Evolutionary conservation across 2,329 filamentous ascomycete species (phyloP), one percentile per base, ranked within the genome.

Genomic region (Trichoderma sp.): DNA sequence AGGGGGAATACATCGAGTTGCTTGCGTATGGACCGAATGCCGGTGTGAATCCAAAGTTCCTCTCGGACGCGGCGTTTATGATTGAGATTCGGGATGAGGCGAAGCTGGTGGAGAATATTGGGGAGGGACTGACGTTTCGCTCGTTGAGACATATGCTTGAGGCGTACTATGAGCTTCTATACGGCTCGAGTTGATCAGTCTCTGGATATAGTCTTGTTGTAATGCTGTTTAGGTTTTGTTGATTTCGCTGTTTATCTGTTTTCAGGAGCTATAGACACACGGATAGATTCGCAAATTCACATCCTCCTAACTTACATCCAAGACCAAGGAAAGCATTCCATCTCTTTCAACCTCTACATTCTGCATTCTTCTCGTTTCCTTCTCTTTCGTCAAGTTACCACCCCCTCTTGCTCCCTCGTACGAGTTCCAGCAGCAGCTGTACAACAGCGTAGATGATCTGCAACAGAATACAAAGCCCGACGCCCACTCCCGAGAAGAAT

Each of bases 401-500:
- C 34, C 47, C 34, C 28, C 48, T 19, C 17, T 43, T 61, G 7
- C n/a, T 47, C 12, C 57, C 28, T n/a, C 30, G 19, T 1, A 17
- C 45, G 7, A 61, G 17, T 21, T 51, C 45, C 15, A 61, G 15
- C 15, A 61, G 5, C 21, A 61, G 43, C 21, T 41, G 58, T 45
- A 61, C 10, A 9, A 44, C 2, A 2, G 26, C 47, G 19, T 50
- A 50, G 12, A 61, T 34, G 7, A 61, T 43, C 21, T 61, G 58
- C 58, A 61, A 17, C 19, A 48, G 30, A 21, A 61, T 21, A 24
- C 58, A 61, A 21, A 61, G 5, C 19, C 47, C 58, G 44, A 12
- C 48, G 6, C 45, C 14, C 1, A 52, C 47, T 3, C 58, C 58
- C n/a, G 48, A 61, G 30, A 51, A 61, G 24, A 61, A 61, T 6